Evolutionary conservation across 495 filamentous ascomycete genomes (phyloP), one percentile per base, ranked within the genome.

Genomic region (Aspergillus biplanus): DNA sequence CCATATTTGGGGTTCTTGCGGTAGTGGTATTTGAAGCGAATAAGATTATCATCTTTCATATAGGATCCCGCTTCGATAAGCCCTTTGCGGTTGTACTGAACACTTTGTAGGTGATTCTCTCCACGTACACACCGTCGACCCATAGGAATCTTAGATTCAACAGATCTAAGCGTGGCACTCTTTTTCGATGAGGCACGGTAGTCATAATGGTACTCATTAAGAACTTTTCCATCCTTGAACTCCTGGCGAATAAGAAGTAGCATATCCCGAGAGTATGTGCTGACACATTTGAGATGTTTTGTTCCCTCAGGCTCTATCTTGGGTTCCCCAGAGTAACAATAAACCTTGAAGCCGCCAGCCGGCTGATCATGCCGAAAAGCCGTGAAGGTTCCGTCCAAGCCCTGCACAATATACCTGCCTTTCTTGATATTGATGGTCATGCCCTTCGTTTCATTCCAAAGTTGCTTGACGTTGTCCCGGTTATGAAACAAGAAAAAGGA

Each of bases 11-110:
- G 78, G 57, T 80, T 82, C 65, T 86, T 86, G 53, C 84, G 82
- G 69, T 88, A 87, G 58, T 81, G 80, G 57, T 82, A 84, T 57
- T 83, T 80, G 78, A 86, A 88, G 33, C 79, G 76, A 34, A 87
- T 75, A 5, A 84, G 70, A 59, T 85, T 85, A 16, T 75, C 79
- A 63, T 83, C 83, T 59, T 82, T 83, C 65, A 85, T 75, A 66
- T 81, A 84, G 0, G 83, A 86, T 1, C 85, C 85, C 8, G 76
- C 76, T 33, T 80, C 76, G 56, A 87, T 79, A 50, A 83, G 80
- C 33, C 85, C 85, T 57, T 82, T 81, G 34, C 75, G 66, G 66
- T 87, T 83, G 67, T 86, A 88, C 46, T 81, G 76, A 6, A 86
- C 75, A 21, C 77, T 75, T 56, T 85, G 76, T 0, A 79, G 74